phyloP scores from a whole-genome alignment of 371 early-diverging fungal genomes.

The Coemansia sp. region DNA sequence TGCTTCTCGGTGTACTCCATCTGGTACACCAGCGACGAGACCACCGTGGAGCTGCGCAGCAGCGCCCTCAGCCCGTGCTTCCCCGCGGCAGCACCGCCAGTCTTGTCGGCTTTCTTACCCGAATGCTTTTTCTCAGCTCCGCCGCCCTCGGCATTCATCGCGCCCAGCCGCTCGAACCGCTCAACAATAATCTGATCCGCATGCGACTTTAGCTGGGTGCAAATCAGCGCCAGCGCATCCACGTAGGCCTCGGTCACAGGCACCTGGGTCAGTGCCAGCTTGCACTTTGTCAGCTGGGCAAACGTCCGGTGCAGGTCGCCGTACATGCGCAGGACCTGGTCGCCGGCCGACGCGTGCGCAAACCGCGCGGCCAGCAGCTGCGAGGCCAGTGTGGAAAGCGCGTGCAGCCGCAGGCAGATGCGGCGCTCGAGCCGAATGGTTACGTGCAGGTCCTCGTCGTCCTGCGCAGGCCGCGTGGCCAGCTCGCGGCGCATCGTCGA shows the following conservation, averaged over 20 bases:
- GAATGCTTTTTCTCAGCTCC: no score
- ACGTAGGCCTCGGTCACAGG: slow-evolving; percentile 40
- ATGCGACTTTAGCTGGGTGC: slow-evolving; percentile 25
- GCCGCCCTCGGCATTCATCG: no score
- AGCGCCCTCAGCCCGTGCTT: background rate
- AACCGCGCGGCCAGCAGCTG: slow-evolving; percentile 15
- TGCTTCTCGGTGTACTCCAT: slow-evolving; percentile 49
- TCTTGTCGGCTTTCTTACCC: slow-evolving; percentile 1
- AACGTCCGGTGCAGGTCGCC: slow-evolving; percentile 30
- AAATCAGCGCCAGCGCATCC: slow-evolving; percentile 19
- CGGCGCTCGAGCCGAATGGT: slow-evolving; percentile 35
- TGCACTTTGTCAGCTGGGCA: slow-evolving; percentile 20
- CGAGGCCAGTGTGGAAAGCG: slow-evolving; percentile 19
- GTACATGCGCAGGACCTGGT: slow-evolving; percentile 23
- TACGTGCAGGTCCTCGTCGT: slow-evolving; percentile 13
- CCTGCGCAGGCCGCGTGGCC: background rate
- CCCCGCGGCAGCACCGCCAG: background rate
- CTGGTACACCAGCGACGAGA: slow-evolving; percentile 48
- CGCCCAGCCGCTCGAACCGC: background rate
- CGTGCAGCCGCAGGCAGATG: slow-evolving; percentile 22
- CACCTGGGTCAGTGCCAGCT: slow-evolving; percentile 11
- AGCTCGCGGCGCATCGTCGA: slow-evolving; percentile 12
- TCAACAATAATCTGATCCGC: slow-evolving; percentile 18
- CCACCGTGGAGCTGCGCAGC: slow-evolving; percentile 41
- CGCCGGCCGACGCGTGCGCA: slow-evolving; percentile 8